These are phyloP conservation scores for Dictyostelium purpureum DNA, from an alignment of 78 protist species.

Conservation along the genomic window DNA sequence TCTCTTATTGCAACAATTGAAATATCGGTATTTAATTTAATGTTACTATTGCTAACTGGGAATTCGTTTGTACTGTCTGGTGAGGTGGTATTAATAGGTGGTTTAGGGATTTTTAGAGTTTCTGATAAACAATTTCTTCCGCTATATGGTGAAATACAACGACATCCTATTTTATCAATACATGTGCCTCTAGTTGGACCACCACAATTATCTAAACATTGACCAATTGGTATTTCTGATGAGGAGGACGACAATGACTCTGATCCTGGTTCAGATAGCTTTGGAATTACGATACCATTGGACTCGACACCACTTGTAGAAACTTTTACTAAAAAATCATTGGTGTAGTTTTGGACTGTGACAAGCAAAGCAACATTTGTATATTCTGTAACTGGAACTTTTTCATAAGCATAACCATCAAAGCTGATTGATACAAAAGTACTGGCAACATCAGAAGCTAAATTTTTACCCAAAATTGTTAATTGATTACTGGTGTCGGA, in stretches of 20 bases:
- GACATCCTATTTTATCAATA: background rate
- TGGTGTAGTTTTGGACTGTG: no score
- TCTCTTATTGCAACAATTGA: slow-evolving; percentile 3
- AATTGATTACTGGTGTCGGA: background rate
- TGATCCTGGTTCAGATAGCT: no score
- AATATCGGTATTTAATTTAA: background rate
- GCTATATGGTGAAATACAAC: background rate
- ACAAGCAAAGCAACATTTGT: no score
- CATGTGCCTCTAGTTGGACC: background rate
- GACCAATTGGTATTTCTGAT: background rate
- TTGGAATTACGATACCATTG: no score
- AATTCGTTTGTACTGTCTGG: background rate
- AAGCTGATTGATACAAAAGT: no score
- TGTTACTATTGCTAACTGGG: background rate
- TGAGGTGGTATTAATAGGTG: background rate
- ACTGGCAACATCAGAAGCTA: no score
- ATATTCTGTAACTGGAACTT: no score
- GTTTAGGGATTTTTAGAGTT: background rate
- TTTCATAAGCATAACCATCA: no score
- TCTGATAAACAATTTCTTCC: slow-evolving; percentile 19
- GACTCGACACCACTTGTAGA: no score
- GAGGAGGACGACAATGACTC: no score
- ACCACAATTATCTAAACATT: slow-evolving; percentile 6
- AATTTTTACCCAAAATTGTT: background rate
- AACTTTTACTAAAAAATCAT: no score